Evolutionary conservation across 192 early-diverging fungal genomes (phyloP).

Genomic region (Podila clonocystis): DNA sequence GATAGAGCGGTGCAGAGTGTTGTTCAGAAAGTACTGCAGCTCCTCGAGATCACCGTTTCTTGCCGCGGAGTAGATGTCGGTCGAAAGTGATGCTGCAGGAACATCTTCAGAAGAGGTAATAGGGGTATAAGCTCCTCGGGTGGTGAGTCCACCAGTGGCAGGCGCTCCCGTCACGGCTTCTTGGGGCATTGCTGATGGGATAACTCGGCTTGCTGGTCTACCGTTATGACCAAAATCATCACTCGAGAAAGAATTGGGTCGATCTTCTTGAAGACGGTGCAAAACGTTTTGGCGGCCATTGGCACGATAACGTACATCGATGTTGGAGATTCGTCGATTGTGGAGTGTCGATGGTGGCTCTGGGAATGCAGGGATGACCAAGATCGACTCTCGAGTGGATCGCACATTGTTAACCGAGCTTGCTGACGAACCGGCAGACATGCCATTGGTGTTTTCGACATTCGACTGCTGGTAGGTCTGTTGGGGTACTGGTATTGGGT

Average conservation of each 20-base stretch:
- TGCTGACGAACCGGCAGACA: neutral
- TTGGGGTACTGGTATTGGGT: neutral
- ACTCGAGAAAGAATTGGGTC: conserved; percentile 18
- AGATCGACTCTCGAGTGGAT: conserved; percentile 8
- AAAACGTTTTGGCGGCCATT: conserved; percentile 1
- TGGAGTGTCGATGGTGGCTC: conserved; percentile 43
- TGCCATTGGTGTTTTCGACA: neutral
- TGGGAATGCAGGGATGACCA: conserved; percentile 34
- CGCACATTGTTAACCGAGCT: neutral
- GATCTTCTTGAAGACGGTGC: conserved; percentile 4
- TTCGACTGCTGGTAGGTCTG: neutral
- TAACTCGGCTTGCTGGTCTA: neutral
- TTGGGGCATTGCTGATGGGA: conserved; percentile 23
- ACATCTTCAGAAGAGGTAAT: conserved; percentile 38
- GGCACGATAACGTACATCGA: conserved; percentile 18
- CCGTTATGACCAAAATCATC: conserved; percentile 6
- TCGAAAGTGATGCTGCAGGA: conserved; percentile 13
- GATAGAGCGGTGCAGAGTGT: conserved; percentile 5
- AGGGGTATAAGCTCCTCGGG: conserved; percentile 23
- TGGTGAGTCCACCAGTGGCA: neutral
- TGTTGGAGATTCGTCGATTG: conserved; percentile 42
- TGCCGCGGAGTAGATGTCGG: conserved; percentile 30
- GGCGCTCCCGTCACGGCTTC: conserved; percentile 5
- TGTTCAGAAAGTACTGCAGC: conserved; percentile 29
- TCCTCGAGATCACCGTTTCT: conserved; percentile 33